phyloP scores from a whole-genome alignment of 2,329 filamentous ascomycete species.

The Alternaria rosae region DNA sequence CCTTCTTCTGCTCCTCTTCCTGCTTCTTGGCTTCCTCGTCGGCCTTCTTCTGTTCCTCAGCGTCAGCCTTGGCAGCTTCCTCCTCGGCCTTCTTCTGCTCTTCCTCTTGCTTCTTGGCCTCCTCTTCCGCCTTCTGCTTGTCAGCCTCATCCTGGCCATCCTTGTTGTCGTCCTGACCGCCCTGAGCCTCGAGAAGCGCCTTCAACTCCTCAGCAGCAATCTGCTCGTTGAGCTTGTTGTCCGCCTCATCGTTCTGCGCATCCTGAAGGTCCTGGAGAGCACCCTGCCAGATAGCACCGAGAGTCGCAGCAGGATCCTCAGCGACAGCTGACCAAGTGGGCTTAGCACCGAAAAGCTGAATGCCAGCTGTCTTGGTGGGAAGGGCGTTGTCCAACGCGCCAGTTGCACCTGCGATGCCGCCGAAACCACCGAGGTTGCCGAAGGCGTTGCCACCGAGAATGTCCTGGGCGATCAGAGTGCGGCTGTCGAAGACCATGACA shows the following conservation, averaged over 20 bases:
- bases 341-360: constrained; percentile 37
- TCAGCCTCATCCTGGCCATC: constrained; percentile 6
- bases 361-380: constrained; percentile 33
- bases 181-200: constrained; percentile 16
- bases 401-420: constrained; percentile 24
- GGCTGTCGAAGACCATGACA: constrained; percentile 40
- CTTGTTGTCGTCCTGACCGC: constrained; percentile 8
- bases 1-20: constrained; percentile 1
- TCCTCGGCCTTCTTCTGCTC: not conserved
- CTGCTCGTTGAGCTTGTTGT: constrained; percentile 34
- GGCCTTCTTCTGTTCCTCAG: constrained; percentile 1
- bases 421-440: constrained; percentile 14
- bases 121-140: constrained; percentile 9
- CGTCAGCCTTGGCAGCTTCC: not conserved
- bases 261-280: constrained; percentile 38
- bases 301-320: constrained; percentile 38
- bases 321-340: constrained; percentile 38
- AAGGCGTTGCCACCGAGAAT: constrained; percentile 32
- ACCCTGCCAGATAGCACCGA: constrained; percentile 36
- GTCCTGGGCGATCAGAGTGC: constrained; percentile 36
- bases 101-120: constrained; percentile 1
- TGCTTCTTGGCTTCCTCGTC: not conserved
- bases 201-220: constrained; percentile 30
- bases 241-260: constrained; percentile 27
- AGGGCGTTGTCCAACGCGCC: constrained; percentile 13